phyloP scores from a whole-genome alignment of 2,329 filamentous ascomycete species.

The Colletotrichum paranaense region DNA sequence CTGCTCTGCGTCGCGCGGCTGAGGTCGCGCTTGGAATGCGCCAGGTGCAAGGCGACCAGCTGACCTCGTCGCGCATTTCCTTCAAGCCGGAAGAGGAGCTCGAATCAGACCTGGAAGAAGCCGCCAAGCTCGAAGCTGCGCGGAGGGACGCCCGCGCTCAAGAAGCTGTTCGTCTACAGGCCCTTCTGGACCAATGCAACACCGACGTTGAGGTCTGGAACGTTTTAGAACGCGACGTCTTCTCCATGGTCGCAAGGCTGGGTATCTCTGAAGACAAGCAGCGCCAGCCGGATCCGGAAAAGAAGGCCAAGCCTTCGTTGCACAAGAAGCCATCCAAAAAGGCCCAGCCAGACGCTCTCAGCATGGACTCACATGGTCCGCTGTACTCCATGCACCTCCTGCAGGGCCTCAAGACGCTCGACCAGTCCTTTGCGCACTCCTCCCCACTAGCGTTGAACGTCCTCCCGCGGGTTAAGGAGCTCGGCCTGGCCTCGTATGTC shows the following conservation, averaged over 20 bases:
- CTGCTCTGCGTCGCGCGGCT: constrained; percentile 52
- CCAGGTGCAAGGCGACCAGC: constrained; percentile 37
- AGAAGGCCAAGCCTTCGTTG: constrained; percentile 16
- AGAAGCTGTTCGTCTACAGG: constrained; percentile 65
- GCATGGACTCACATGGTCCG: constrained; percentile 69
- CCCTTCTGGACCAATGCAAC: constrained; percentile 62
- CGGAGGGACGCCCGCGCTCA: constrained; percentile 43
- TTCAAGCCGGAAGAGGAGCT: constrained; percentile 13
- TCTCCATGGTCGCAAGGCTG: constrained; percentile 67
- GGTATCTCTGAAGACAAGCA: constrained; percentile 55
- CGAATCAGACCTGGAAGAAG: constrained; percentile 39
- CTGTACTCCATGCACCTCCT: constrained; percentile 73
- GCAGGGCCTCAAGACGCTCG: constrained; percentile 66
- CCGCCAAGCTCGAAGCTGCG: constrained; percentile 52
- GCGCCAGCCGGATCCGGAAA: neutral
- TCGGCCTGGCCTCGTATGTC: constrained; percentile 77
- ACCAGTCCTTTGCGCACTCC: constrained; percentile 64
- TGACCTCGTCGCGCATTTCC: neutral
- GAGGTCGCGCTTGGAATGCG: constrained; percentile 52
- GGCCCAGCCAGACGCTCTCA: constrained; percentile 41
- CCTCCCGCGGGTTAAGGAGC: constrained; percentile 73
- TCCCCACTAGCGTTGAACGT: constrained; percentile 71
- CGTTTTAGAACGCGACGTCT: constrained; percentile 74
- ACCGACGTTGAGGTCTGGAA: constrained; percentile 76
- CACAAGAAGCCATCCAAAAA: constrained; percentile 27